Evolutionary conservation across 495 filamentous ascomycete species (phyloP).

Genomic region (Polyplosphaeria fusca): DNA sequence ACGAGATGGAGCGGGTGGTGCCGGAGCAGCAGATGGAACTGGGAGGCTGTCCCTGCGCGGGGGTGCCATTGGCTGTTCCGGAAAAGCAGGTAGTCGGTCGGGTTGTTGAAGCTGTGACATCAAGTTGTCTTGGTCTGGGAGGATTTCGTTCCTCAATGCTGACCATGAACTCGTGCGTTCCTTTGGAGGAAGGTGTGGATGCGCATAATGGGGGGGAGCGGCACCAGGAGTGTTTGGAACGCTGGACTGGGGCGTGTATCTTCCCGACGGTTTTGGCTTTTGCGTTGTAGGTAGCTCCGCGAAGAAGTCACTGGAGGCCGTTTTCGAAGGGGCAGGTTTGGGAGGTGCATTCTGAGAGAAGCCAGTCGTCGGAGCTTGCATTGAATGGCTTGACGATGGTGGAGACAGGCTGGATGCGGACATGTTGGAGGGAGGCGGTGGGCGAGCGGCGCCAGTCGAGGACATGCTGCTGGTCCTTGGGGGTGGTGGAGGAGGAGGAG

Average conservation of each 20-base stretch:
- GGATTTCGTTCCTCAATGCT: slow-evolving; percentile 33
- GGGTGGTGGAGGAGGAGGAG: slow-evolving; percentile 50
- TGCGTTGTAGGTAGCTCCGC: slow-evolving; percentile 76
- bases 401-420: slow-evolving; percentile 34
- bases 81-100: slow-evolving; percentile 45
- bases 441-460: slow-evolving; percentile 39
- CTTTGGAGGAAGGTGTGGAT: slow-evolving; percentile 29
- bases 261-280: slow-evolving; percentile 54
- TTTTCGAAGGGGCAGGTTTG: slow-evolving; percentile 33
- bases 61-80: slow-evolving; percentile 46
- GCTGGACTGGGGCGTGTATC: slow-evolving; percentile 51
- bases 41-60: slow-evolving; percentile 28
- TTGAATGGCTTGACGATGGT: slow-evolving; percentile 38
- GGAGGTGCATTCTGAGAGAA: slow-evolving; percentile 1
- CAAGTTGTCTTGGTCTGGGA: slow-evolving; percentile 41
- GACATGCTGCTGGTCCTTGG: slow-evolving; percentile 69
- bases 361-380: slow-evolving; percentile 23
- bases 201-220: not conserved
- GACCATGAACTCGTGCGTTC: slow-evolving; percentile 29
- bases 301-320: slow-evolving; percentile 64
- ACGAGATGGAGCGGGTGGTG: slow-evolving; percentile 22
- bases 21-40: slow-evolving; percentile 29
- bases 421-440: slow-evolving; percentile 41
- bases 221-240: not conserved
- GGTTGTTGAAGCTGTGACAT: slow-evolving; percentile 54